Evolutionary conservation across 1,284 basidiomycete genomes (phyloP).

Genomic region (Ustilago curta): DNA sequence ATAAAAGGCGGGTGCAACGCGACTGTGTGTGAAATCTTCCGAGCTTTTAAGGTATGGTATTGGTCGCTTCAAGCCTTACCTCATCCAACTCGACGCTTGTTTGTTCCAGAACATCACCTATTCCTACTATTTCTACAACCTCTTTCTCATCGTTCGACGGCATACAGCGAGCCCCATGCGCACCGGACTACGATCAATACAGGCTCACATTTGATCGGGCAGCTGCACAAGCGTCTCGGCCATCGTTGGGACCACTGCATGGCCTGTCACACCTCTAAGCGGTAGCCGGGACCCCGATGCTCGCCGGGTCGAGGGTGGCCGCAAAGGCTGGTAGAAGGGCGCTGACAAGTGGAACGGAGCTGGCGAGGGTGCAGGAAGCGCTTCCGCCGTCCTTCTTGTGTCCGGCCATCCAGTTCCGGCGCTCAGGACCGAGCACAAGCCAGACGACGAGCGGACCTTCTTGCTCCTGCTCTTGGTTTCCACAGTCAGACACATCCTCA

Average conservation of each 20-base stretch:
- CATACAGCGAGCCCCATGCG: background rate
- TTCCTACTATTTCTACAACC: background rate
- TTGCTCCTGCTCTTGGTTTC: background rate
- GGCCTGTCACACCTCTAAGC: conserved; percentile 12
- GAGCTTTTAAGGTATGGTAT: conserved; percentile 2
- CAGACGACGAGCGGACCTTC: conserved; percentile 9
- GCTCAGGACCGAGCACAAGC: background rate
- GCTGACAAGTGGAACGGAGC: background rate
- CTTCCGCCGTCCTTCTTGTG: conserved; percentile 28
- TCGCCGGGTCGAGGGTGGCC: conserved; percentile 30
- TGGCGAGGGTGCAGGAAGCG: conserved; percentile 1
- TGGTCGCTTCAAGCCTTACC: conserved; percentile 13
- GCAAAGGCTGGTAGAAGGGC: conserved; percentile 12
- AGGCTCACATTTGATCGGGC: background rate
- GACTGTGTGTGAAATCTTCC: conserved; percentile 22
- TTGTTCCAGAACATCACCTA: background rate
- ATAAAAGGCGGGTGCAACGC: conserved; percentile 31
- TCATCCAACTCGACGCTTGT: conserved; percentile 8
- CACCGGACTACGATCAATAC: background rate
- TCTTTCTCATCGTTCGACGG: background rate
- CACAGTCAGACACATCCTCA: background rate
- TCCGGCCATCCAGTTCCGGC: conserved; percentile 15
- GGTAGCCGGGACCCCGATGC: conserved; percentile 37
- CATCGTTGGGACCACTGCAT: conserved; percentile 13
- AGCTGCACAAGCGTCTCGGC: background rate